phyloP scores from a whole-genome alignment of 169 alveolate genomes.

The Cardiosporidium cionae region DNA sequence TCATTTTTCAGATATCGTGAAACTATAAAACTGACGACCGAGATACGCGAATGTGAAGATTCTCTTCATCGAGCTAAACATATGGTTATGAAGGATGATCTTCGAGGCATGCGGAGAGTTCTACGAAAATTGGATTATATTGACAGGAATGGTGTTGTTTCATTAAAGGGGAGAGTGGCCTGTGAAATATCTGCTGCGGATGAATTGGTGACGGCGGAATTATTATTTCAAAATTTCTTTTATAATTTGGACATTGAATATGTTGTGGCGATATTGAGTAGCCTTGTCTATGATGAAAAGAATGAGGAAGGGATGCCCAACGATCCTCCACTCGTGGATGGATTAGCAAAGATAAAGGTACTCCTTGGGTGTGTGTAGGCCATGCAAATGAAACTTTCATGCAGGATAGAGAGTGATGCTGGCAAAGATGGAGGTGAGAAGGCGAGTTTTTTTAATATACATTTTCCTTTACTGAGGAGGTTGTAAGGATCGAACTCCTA shows the following conservation, averaged over 20 bases:
- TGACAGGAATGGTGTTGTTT: constrained; percentile 81
- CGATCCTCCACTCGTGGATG: constrained; percentile 54
- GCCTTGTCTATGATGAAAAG: constrained; percentile 86
- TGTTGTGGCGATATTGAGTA: constrained; percentile 86
- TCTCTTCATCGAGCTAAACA: constrained; percentile 18
- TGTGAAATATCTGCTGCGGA: constrained; percentile 97
- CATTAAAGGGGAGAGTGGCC: constrained; percentile 92
- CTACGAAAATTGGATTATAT: constrained; percentile 81
- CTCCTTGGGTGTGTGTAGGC: too few relatives aligned
- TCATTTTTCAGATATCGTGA: too few relatives aligned
- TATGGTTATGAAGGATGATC: constrained; percentile 59
- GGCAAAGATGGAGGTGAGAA: too few relatives aligned
- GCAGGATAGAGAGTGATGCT: too few relatives aligned
- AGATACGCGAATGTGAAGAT: neutral
- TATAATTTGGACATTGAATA: constrained; percentile 73
- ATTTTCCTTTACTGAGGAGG: too few relatives aligned
- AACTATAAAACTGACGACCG: constrained; percentile 8
- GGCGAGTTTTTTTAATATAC: too few relatives aligned
- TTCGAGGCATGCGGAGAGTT: constrained; percentile 86
- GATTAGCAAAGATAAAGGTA: too few relatives aligned
- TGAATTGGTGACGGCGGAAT: constrained; percentile 92
- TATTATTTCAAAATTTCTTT: constrained; percentile 55
- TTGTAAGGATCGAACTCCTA: too few relatives aligned
- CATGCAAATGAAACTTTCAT: too few relatives aligned
- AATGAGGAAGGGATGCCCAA: constrained; percentile 50